Evolutionary conservation across 345 rosid genomes (phyloP).

Genomic region (Lepidium sativum): DNA sequence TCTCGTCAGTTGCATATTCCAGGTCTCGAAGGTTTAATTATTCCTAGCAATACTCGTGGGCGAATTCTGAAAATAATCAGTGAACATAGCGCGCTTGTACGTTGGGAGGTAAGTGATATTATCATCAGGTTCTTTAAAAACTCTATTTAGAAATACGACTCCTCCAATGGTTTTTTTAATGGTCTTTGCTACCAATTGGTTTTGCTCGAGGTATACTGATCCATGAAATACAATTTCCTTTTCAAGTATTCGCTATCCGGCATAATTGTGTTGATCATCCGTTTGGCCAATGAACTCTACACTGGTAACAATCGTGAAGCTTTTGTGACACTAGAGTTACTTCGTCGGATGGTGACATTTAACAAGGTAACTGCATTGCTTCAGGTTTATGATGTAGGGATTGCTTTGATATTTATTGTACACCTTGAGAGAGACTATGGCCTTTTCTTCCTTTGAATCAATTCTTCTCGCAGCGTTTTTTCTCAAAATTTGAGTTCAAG

Average conservation of each 20-base stretch:
- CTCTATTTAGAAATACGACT: neutral
- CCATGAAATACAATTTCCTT: conserved; percentile 4
- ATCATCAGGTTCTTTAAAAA: neutral
- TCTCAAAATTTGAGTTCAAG: conserved; percentile 1
- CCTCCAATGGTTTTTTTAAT: neutral
- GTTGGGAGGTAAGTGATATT: conserved; percentile 77
- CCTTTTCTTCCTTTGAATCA: neutral
- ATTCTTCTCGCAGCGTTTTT: neutral
- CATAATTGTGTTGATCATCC: conserved; percentile 60
- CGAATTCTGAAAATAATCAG: conserved; percentile 48
- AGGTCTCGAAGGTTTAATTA: conserved; percentile 67
- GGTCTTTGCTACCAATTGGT: neutral
- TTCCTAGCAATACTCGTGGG: conserved; percentile 76
- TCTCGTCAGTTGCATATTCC: conserved; percentile 51
- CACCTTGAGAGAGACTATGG: neutral
- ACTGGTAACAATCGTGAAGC: conserved; percentile 50
- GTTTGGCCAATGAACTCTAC: conserved; percentile 55
- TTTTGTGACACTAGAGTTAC: conserved; percentile 57
- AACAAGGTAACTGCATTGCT: conserved; percentile 48
- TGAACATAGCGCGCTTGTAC: conserved; percentile 71
- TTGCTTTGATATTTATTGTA: neutral
- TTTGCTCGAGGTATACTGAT: conserved; percentile 17
- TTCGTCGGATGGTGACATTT: conserved; percentile 68
- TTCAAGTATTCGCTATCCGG: conserved; percentile 71
- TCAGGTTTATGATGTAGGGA: neutral